Conservation (phyloP, 176 grass and related monocot genomes). For the Urochloa ruziziensis region DNA sequence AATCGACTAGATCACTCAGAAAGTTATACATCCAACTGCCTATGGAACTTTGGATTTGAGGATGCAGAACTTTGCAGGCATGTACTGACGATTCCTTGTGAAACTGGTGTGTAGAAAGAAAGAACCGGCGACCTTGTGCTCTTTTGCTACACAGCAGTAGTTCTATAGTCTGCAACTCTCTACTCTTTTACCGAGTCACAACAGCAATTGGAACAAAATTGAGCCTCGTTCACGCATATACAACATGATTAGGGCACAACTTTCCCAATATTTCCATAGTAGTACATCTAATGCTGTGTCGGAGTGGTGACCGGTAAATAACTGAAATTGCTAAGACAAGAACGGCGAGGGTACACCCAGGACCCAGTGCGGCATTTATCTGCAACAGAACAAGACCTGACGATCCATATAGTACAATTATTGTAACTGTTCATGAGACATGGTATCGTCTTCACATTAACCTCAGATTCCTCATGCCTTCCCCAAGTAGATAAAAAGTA, state of each 20-base stretch:
- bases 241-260: background rate
- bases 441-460: background rate
- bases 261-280: background rate
- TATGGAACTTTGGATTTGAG: background rate
- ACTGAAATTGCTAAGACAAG: slow-evolving; percentile 12
- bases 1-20: slow-evolving; percentile 13
- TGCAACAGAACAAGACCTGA: slow-evolving; percentile 11
- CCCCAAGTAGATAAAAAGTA: background rate
- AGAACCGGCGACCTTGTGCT: background rate
- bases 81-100: background rate
- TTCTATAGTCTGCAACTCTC: background rate
- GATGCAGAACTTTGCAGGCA: background rate
- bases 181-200: background rate
- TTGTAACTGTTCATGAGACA: background rate
- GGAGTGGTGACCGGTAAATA: background rate
- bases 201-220: background rate
- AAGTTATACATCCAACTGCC: background rate
- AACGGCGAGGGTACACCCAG: background rate
- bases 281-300: background rate
- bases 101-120: too few species aligned
- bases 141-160: background rate
- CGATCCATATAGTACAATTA: slow-evolving; percentile 2
- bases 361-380: background rate
- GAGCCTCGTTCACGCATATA: background rate
- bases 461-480: background rate